These are phyloP conservation scores for Neurospora cerealis DNA, from an alignment of 495 filamentous ascomycete genomes.

Conservation along the genomic window DNA sequence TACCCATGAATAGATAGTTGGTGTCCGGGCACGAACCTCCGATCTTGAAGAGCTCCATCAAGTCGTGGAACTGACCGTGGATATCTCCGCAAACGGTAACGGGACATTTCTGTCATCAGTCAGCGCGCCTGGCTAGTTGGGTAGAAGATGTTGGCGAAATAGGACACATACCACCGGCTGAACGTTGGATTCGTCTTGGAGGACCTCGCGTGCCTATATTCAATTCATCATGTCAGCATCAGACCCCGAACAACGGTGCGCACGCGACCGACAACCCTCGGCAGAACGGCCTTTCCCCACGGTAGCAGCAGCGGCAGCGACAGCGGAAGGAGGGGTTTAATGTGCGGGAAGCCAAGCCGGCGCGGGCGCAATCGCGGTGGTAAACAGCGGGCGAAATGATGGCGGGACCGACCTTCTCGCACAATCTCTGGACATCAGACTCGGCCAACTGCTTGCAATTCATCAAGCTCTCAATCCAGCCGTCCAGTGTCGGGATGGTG, in stretches of 20 bases:
- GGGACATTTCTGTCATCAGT: constrained; percentile 65
- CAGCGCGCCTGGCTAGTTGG: not conserved
- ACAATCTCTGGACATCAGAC: constrained; percentile 88
- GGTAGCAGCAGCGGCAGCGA: not conserved
- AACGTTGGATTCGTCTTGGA: constrained; percentile 96
- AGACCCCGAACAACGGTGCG: not conserved
- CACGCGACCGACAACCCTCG: constrained; percentile 10
- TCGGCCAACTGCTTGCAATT: constrained; percentile 95
- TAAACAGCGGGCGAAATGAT: not conserved
- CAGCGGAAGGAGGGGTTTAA: not conserved
- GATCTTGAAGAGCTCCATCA: constrained; percentile 93
- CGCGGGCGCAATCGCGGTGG: not conserved
- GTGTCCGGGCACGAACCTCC: constrained; percentile 86
- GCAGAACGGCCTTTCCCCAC: not conserved
- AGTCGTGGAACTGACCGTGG: constrained; percentile 86
- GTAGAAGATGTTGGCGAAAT: not conserved
- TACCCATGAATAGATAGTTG: constrained; percentile 94
- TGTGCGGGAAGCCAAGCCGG: not conserved
- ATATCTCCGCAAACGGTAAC: constrained; percentile 92
- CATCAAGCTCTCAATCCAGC: constrained; percentile 99
- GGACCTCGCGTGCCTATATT: constrained; percentile 78
- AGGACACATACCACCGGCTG: constrained; percentile 82
- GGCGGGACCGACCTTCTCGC: constrained; percentile 67
- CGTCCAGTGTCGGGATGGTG: constrained; percentile 85
- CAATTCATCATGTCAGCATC: constrained; percentile 1